Conservation (phyloP, 2,329 filamentous ascomycete genomes). For the Fusarium avenaceum region DNA sequence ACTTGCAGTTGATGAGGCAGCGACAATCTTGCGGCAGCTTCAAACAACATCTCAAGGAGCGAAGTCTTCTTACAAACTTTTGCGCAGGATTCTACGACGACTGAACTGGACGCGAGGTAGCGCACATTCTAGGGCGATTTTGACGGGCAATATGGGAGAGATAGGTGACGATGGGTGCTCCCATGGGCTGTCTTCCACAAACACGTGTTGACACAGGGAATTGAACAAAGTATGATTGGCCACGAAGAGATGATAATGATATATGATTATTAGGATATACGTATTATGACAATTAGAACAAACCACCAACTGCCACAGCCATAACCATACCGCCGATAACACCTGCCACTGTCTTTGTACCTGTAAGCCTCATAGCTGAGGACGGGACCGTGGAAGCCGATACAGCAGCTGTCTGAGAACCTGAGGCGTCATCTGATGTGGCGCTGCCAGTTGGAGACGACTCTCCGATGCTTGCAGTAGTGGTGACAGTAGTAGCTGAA, state of each 20-base stretch:
- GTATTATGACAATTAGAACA: neutral
- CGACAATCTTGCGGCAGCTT: neutral
- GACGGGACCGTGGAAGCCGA: neutral
- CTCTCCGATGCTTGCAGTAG: neutral
- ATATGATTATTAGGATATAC: neutral
- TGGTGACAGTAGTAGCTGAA: conserved; percentile 1
- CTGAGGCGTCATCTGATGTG: neutral
- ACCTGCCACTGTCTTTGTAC: neutral
- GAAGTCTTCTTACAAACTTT: conserved; percentile 3
- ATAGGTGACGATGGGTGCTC: neutral
- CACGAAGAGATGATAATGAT: neutral
- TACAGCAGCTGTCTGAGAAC: neutral
- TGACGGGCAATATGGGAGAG: neutral
- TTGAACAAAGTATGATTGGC: neutral
- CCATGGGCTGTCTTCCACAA: neutral
- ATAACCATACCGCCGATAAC: neutral
- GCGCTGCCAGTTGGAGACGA: neutral
- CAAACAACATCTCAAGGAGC: conserved; percentile 7
- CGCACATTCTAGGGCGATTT: neutral
- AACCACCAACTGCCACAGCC: neutral
- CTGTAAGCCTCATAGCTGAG: conserved; percentile 6
- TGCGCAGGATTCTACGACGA: conserved; percentile 10
- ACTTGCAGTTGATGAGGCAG: neutral
- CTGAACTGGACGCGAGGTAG: neutral
- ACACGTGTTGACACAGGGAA: neutral